phyloP scores from a whole-genome alignment of 495 filamentous ascomycete species.

The Podospora pseudopauciseta region DNA sequence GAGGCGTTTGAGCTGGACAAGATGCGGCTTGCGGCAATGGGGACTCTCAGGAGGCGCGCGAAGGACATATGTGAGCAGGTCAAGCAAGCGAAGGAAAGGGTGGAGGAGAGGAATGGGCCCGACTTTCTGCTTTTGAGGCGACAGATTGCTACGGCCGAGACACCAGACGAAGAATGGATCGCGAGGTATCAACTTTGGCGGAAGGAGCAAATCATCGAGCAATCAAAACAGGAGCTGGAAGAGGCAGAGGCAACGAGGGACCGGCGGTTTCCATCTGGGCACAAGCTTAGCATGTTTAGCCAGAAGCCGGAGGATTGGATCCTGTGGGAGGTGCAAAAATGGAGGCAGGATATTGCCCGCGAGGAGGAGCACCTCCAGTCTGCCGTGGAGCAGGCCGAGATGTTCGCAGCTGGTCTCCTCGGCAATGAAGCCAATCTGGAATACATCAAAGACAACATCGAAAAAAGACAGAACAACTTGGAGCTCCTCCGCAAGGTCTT shows the following conservation, averaged over 20 bases:
- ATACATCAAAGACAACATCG: background rate
- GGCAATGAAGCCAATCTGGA: background rate
- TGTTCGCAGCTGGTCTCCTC: background rate
- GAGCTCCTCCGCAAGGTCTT: background rate
- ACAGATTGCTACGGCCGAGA: background rate
- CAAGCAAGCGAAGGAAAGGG: background rate
- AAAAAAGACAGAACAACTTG: background rate
- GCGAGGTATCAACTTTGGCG: background rate
- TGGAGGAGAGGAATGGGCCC: background rate
- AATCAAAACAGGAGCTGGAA: background rate
- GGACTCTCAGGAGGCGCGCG: background rate
- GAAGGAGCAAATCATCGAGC: background rate
- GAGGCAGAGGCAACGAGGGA: background rate
- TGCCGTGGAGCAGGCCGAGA: background rate
- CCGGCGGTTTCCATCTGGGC: background rate
- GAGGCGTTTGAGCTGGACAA: constrained; percentile 12
- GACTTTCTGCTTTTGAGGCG: background rate
- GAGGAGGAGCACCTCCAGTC: background rate
- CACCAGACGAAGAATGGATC: background rate
- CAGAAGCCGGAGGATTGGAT: background rate
- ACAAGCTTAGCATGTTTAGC: no score
- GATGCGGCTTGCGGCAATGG: background rate
- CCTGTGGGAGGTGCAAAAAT: background rate
- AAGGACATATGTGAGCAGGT: background rate
- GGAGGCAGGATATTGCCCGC: background rate